Base-by-base conservation (phyloP, 352 stramenopile genomes). In the Phytophthora tubulina region DNA sequence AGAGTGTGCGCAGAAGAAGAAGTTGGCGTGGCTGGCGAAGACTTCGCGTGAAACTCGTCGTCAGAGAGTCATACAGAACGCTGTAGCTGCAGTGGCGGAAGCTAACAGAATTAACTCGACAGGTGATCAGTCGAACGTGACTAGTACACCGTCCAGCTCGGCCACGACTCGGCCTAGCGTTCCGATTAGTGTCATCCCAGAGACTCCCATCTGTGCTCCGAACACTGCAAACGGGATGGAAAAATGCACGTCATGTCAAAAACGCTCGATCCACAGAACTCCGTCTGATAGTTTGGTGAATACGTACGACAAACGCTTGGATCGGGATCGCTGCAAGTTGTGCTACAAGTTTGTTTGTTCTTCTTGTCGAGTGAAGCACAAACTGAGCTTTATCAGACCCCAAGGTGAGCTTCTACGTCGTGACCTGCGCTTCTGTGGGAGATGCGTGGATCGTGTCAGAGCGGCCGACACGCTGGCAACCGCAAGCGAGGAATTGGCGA, bases 1-100 rank as follows among this genome's bases (percentile, higher is more conserved):
- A 1, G 61, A 80, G 13, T 85, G 74, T 57, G 74, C 63, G 5
- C 71, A 70, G 36, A 60, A 63, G 17, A 85, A 82, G 72, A 85
- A 85, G n/a, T 53, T 82, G 21, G 56, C 62, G 44, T 82, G 72
- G 71, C 21, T 76, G 8, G 52, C 70, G 9, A 73, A 59, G 44
- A 76, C 46, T 45, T 63, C 57, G 6, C 60, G 49, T 15, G 51
- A 66, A 21, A 27, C 51, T 14, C 56, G 42, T 27, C 52, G 57
- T 6, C 60, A 74, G 46, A 33, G 41, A 9, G 55, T 60, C 17
- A 57, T 70, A 38, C 36, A 69, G 21, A 64, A 50, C n/a, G 64
- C 69, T 17, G 59, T 77, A 2, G 64, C 64, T 4, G 58, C 58
- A 3, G 64, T 63, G 13, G 41, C 73, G 33, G 58, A 63, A 36